Evolutionary conservation across 2,329 filamentous ascomycete genomes (phyloP).

Genomic region (Emmonsiellopsis sp.): DNA sequence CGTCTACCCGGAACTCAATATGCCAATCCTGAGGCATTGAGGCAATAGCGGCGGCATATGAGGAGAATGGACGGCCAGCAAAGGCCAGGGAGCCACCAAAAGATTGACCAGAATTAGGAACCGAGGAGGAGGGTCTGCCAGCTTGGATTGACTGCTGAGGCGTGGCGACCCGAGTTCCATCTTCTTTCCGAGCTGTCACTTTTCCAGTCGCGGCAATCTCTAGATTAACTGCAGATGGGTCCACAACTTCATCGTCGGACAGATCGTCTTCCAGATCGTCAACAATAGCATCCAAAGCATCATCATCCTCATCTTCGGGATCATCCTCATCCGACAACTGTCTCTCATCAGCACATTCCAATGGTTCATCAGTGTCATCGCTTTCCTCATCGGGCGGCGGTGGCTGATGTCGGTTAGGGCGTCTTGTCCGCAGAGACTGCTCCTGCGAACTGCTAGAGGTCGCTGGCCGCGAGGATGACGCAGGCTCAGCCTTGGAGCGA

Average conservation of each 20-base stretch:
- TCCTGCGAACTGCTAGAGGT: slow-evolving; percentile 28
- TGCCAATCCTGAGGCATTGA: slow-evolving; percentile 87
- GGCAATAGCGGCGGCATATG: slow-evolving; percentile 77
- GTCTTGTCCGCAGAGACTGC: slow-evolving; percentile 41
- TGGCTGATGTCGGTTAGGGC: slow-evolving; percentile 52
- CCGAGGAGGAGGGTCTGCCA: slow-evolving; percentile 32
- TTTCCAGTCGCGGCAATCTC: slow-evolving; percentile 80
- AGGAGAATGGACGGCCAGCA: slow-evolving; percentile 51
- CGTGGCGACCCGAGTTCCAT: slow-evolving; percentile 77
- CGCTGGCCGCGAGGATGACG: slow-evolving; percentile 8
- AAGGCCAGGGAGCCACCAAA: slow-evolving; percentile 44
- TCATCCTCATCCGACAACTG: slow-evolving; percentile 62
- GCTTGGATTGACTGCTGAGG: slow-evolving; percentile 54
- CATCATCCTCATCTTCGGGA: slow-evolving; percentile 46
- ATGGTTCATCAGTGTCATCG: slow-evolving; percentile 56
- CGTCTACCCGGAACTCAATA: slow-evolving; percentile 85
- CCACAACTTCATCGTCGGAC: slow-evolving; percentile 61
- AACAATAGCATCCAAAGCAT: slow-evolving; percentile 74
- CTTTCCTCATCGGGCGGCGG: slow-evolving; percentile 48
- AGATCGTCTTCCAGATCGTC: slow-evolving; percentile 82
- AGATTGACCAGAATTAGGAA: slow-evolving; percentile 31
- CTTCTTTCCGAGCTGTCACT: slow-evolving; percentile 83
- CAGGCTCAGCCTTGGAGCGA: neutral
- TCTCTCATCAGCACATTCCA: slow-evolving; percentile 91
- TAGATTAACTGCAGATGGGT: slow-evolving; percentile 81